Evolutionary conservation across 257 asterid genomes (phyloP), one percentile per base, ranked within the genome.

Genomic region (Primulina eburnea): DNA sequence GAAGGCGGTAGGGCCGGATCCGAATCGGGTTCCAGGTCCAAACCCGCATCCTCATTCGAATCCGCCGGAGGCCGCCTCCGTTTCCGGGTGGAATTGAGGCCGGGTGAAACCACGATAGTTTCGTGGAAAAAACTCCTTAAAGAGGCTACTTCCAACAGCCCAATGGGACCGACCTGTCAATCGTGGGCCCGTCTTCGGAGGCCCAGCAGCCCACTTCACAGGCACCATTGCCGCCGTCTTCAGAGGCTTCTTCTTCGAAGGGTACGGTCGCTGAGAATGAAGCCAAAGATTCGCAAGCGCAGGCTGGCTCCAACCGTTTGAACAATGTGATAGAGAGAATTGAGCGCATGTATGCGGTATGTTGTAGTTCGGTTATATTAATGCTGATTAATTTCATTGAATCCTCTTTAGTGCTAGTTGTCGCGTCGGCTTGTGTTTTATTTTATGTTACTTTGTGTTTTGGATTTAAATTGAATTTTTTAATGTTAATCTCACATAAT

Each of bases 271-370:
- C 70, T 20, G 92, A 83, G 69, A 75, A 75, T 69, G 89, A 88
- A 37, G 87, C 66, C n/a, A 76, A 59, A 52, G 96, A 85, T 65
- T 8, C 84, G 33, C 82, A 78, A 62, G 90, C 79, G 0, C 83
- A 81, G 71, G 86, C 95, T 2, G 86, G 90, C 64, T 58, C 90
- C 0, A 91, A 86, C 81, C 97, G 97, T 16, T 76, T 94, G 87
- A 88, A 85, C 82, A 86, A 78, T 52, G 99, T 94, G 62, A 94
- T 94, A 66, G 99, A 94, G 79, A 88, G 81, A 78, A 94, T 94
- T 70, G 99, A 94, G 82, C 92, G 99, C 77, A 82, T 94, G 87
- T 94, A 94, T 73, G 95, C 90, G 97, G 99, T 94, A 87, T 52
- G 90, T 63, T 28, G 58, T 50, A 47, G 32, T 68, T 76, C 65